Percentiles rank a stretch among this genome's conserved stretches.
Evolutionary conservation across 306 rosid genomes (phyloP).

Genomic region (Canavalia gladiata): DNA sequence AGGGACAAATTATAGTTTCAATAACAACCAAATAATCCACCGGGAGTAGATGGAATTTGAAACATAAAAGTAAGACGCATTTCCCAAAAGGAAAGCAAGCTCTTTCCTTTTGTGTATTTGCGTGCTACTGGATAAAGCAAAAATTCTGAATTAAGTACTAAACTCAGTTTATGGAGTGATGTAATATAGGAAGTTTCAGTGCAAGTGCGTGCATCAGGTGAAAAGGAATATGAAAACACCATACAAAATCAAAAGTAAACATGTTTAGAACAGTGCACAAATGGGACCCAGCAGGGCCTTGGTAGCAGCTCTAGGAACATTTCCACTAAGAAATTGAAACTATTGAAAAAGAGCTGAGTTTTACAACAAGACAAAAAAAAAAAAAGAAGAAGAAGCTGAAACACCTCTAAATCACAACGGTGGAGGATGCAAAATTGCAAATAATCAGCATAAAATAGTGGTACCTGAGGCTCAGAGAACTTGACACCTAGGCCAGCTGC

Average conservation of each 20-base stretch:
- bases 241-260: conserved; percentile 1
- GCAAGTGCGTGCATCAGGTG: neutral
- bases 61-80: neutral
- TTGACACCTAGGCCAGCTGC: conserved; percentile 68
- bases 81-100: conserved; percentile 22
- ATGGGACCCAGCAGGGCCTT: conserved; percentile 10
- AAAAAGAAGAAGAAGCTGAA: neutral
- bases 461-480: conserved; percentile 88
- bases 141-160: conserved; percentile 8
- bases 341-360: neutral
- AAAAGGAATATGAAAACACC: neutral
- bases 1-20: neutral
- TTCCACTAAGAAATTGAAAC: neutral
- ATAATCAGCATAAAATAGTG: conserved; percentile 31
- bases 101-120: neutral
- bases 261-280: neutral
- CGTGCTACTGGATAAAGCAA: conserved; percentile 14
- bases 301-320: neutral
- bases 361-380: conserved; percentile 22
- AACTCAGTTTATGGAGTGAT: conserved; percentile 9
- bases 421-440: conserved; percentile 25
- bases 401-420: conserved; percentile 26
- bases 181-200: conserved; percentile 24
- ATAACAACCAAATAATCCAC: neutral
- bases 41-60: conserved; percentile 1